Base-by-base conservation (phyloP, 1,284 basidiomycete genomes). In the Ustilago crameri region DNA sequence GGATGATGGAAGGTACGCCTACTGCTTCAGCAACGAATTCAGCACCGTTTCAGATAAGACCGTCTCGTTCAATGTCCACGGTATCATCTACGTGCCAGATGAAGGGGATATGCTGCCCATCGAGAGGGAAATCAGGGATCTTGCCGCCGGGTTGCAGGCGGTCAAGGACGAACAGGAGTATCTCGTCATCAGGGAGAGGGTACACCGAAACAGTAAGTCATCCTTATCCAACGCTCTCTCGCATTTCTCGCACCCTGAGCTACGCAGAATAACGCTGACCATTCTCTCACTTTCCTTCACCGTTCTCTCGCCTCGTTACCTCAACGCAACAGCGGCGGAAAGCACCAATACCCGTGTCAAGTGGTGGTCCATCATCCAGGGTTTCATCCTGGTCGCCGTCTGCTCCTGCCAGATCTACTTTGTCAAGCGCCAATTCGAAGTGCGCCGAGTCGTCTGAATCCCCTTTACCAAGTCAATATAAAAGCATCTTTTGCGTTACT, bases 91-190 rank as follows among this genome's bases (percentile, higher is more conserved):
- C 79, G 89, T 95, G 26, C 88, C 89, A 44, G 93, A 93, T 72
- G 92, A 93, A 74, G 91, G 91, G 88, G 71, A 67, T 85, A 80
- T 83, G 55, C 48, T 69, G 43, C 96, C 96, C 2, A 93, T 98
- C 60, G 96, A 99, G 84, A 89, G 91, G 49, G 95, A 98, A 86
- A 95, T 98, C 66, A 90, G 96, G 27, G 87, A 89, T 42, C 86
- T 99, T n/a, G 90, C 93, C 5, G 89, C 89, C 47, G 93, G 90
- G 5, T 85, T 98, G 35, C 89, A 92, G 74, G 86, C 92, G 17
- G 93, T 99, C 74, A 98, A 98, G 85, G 96, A 99, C 80, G 96
- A 99, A 84, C 95, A 98, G 82, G 94, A 97, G 84, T 99, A 99
- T 84, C 93, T 99, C 62, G 92, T 96, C 37, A 90, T 98, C 42